Percentiles rank a stretch among this genome's conserved stretches.
These are phyloP conservation scores for Melampsora larici-populina DNA, from an alignment of 1,284 basidiomycete species.

Conservation along the genomic window DNA sequence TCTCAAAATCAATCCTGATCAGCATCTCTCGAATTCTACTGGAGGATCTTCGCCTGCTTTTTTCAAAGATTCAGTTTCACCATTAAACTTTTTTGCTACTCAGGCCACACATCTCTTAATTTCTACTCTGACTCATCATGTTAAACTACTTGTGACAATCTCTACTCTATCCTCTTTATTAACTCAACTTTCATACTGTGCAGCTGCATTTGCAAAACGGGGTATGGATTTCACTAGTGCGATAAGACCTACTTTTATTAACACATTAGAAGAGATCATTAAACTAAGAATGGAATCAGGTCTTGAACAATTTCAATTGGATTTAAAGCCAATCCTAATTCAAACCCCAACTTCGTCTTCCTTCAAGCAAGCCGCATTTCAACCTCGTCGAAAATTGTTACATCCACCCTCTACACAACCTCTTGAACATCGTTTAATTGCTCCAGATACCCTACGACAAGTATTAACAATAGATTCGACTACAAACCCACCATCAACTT, in stretches of 20 bases:
- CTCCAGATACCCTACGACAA: conserved; percentile 14
- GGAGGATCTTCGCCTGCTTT: not conserved
- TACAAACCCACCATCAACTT: not conserved
- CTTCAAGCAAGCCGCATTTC: not conserved
- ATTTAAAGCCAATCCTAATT: conserved; percentile 1
- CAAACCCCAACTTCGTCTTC: not conserved
- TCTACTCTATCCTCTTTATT: conserved; percentile 74
- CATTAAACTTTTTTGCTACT: conserved; percentile 29
- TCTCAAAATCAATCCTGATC: not conserved
- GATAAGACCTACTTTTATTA: conserved; percentile 47
- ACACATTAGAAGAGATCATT: conserved; percentile 14
- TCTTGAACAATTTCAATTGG: conserved; percentile 1
- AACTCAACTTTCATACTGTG: conserved; percentile 87
- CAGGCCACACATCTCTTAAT: conserved; percentile 17
- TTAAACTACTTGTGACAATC: conserved; percentile 61
- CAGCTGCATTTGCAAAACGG: conserved; percentile 84
- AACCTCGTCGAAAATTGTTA: conserved; percentile 12
- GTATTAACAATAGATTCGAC: not conserved
- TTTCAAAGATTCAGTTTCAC: conserved; percentile 9
- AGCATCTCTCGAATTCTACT: not conserved
- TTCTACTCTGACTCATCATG: conserved; percentile 45
- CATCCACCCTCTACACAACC: not conserved
- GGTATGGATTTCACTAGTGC: conserved; percentile 69
- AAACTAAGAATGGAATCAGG: conserved; percentile 6
- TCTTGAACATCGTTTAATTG: conserved; percentile 11